These are phyloP conservation scores for Dothiorella sarmentorum DNA, from an alignment of 2,329 filamentous ascomycete genomes.

Conservation along the genomic window DNA sequence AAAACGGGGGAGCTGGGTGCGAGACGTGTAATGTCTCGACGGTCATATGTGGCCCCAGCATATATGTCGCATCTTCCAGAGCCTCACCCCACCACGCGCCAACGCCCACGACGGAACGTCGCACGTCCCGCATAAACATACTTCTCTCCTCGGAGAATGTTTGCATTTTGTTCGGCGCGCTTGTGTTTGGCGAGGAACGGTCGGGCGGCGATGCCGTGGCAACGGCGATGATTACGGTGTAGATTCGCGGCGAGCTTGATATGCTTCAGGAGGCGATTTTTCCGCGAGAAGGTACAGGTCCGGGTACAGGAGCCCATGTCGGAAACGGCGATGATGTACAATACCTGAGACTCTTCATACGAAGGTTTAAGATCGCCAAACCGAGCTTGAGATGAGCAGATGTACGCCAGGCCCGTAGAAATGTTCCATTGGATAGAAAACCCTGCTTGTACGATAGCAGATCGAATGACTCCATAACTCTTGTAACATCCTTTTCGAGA, in stretches of 20 bases:
- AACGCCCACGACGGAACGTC: background rate
- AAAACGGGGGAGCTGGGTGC: too few relatives aligned
- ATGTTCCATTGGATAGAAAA: conserved; percentile 3
- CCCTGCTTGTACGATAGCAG: background rate
- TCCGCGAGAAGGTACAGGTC: background rate
- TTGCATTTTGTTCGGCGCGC: background rate
- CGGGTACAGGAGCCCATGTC: background rate
- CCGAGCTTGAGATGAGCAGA: background rate
- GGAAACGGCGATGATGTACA: background rate
- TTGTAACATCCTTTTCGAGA: background rate
- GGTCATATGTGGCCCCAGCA: background rate
- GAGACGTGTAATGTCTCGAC: background rate
- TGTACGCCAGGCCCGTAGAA: background rate
- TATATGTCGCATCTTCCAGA: background rate
- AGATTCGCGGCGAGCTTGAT: background rate
- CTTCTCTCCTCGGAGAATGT: background rate
- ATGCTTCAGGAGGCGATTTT: background rate
- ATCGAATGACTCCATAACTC: background rate
- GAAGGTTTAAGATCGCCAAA: background rate
- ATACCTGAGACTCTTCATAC: background rate
- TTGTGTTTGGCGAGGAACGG: background rate
- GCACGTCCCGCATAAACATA: background rate
- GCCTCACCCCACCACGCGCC: background rate
- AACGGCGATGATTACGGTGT: background rate
- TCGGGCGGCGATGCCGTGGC: background rate